phyloP scores from a whole-genome alignment of 192 early-diverging fungal genomes.

The Rhizophagus prolifer region DNA sequence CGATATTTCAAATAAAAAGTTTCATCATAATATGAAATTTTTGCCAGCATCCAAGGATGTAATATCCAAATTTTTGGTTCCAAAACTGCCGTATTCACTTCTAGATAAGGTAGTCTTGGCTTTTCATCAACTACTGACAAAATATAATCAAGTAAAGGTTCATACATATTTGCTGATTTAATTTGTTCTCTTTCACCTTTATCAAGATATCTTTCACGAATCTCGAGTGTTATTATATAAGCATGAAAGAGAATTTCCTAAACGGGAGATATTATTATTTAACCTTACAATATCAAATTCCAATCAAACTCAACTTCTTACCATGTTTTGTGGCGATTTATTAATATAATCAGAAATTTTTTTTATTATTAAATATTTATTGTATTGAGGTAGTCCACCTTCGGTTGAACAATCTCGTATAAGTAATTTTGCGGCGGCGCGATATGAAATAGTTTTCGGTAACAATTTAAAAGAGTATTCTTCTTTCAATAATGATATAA shows the following conservation, averaged over 20 bases:
- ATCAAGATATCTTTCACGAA: background rate
- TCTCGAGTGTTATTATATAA: background rate
- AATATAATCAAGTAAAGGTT: conserved; percentile 4
- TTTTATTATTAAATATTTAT: background rate
- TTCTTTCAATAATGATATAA: background rate
- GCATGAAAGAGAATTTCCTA: conserved; percentile 13
- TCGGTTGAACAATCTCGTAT: background rate
- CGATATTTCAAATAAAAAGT: background rate
- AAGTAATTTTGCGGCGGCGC: background rate
- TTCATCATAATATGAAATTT: background rate
- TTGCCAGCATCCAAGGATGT: conserved; percentile 21
- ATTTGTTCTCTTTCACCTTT: background rate
- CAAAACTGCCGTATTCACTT: background rate
- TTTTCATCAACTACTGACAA: background rate
- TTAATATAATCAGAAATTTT: background rate
- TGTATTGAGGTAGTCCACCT: background rate
- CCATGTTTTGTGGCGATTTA: background rate
- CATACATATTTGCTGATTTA: background rate
- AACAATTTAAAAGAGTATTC: conserved; percentile 1
- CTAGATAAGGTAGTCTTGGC: background rate
- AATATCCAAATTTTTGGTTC: conserved; percentile 8
- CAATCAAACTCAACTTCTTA: background rate
- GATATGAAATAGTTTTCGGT: conserved; percentile 1
- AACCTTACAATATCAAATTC: background rate
- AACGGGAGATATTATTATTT: background rate